Evolutionary conservation across 352 stramenopile genomes (phyloP), one percentile per base, ranked within the genome.

Genomic region (Peronospora belbahrii): DNA sequence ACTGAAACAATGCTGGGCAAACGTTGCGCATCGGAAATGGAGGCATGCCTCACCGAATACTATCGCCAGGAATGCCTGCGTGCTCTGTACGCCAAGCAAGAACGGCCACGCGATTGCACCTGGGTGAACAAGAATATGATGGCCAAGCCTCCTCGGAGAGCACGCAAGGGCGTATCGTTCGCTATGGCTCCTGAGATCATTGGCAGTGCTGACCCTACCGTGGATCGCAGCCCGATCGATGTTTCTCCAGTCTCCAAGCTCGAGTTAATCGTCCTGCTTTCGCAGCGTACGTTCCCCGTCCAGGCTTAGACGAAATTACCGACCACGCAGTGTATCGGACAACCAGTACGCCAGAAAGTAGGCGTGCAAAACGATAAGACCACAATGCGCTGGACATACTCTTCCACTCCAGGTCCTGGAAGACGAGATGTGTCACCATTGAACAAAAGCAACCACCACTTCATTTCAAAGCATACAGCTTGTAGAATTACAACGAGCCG

Each of bases 41-140:
- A 88, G 62, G 70, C 70, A 32, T 74, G 67, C 59, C 55, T 89
- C 42, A 89, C 78, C 24, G 78, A 89, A 62, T 89, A 81, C 65
- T 89, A 89, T 62, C 74, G 78, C 48, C 74, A 85, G 42, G 78
- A 87, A 54, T 89, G 78, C 39, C 68, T 89, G 35, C 74, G 74
- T 41, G 64, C 78, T 34, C 64, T 89, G 45, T 87, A 89, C 65
- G 70, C 67, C 51, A 81, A 79, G 60, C 67, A 80, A 42, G 52
- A 71, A 31, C 58, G 61, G 11, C 61, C 57, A 37, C 56, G 60
- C 34, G 51, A 74, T 28, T 77, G 66, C 48, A 47, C 67, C 6
- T 78, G 67, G 55, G 64, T 74, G 31, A 70, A 34, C 57, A 71
- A 63, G 56, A 60, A 66, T 41, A 74, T 72, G 67, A 77, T 66